phyloP scores from a whole-genome alignment of 2,329 filamentous ascomycete species.

The Talaromyces sp. region DNA sequence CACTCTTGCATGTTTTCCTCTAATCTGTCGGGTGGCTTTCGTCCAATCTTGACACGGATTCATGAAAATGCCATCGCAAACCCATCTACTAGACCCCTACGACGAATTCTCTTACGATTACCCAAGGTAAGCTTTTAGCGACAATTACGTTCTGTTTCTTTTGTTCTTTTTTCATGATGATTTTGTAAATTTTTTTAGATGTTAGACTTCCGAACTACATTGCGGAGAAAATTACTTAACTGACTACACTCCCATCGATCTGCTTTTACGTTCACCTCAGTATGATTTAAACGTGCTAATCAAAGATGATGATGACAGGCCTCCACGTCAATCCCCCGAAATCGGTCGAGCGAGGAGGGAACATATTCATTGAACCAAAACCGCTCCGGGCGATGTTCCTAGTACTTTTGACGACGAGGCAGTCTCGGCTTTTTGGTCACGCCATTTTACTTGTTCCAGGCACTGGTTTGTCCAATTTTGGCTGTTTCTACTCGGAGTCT shows the following conservation, averaged over 20 bases:
- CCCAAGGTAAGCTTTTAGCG: not conserved
- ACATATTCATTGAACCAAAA: not conserved
- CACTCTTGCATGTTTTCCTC: not conserved
- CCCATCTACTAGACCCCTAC: not conserved
- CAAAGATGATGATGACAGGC: slow-evolving; percentile 16
- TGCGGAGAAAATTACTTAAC: slow-evolving; percentile 34
- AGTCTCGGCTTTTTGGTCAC: not conserved
- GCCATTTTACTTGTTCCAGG: not conserved
- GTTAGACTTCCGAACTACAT: slow-evolving; percentile 45
- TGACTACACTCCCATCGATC: not conserved
- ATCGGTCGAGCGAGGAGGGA: too few relatives aligned
- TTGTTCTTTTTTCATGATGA: slow-evolving; percentile 31
- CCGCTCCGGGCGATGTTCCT: not conserved
- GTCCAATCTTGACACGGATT: not conserved
- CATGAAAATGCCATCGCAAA: not conserved
- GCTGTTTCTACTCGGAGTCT: not conserved
- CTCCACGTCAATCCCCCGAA: not conserved
- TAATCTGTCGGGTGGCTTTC: not conserved
- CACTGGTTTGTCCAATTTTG: not conserved
- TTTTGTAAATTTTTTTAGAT: slow-evolving; percentile 39
- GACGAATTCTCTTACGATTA: not conserved
- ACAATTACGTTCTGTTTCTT: not conserved
- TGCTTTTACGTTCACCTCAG: not conserved
- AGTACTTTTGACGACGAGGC: not conserved
- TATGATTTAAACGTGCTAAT: not conserved